Evolutionary conservation across 1,284 basidiomycete species (phyloP).

Genomic region (Coniferiporia sulphurascens): DNA sequence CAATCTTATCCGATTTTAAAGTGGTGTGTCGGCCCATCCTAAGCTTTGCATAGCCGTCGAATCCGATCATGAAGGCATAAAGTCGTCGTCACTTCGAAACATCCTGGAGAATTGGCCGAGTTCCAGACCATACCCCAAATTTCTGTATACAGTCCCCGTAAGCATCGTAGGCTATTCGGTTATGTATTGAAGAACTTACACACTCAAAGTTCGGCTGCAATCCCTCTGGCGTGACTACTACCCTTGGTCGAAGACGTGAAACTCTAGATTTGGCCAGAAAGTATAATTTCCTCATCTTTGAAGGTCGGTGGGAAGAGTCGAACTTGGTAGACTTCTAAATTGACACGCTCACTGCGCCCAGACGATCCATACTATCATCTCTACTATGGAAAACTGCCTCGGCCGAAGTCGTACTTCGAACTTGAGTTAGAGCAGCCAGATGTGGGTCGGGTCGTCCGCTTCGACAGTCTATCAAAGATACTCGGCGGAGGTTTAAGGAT

Average conservation of each 20-base stretch:
- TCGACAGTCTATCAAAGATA: slow-evolving; percentile 88
- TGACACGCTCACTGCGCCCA: slow-evolving; percentile 23
- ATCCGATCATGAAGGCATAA: slow-evolving; percentile 78
- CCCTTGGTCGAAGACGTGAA: slow-evolving; percentile 70
- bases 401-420: slow-evolving; percentile 72
- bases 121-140: slow-evolving; percentile 69
- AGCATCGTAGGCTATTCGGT: slow-evolving; percentile 23
- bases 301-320: slow-evolving; percentile 47
- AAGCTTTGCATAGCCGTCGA: slow-evolving; percentile 54
- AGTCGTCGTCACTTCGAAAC: slow-evolving; percentile 54
- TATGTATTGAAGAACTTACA: neutral
- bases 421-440: slow-evolving; percentile 57
- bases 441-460: slow-evolving; percentile 74
- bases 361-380: slow-evolving; percentile 79
- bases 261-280: slow-evolving; percentile 72
- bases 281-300: slow-evolving; percentile 79
- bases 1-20: too few species aligned
- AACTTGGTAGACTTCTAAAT: neutral
- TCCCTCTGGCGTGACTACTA: slow-evolving; percentile 77
- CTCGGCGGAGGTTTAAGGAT: slow-evolving; percentile 77
- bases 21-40: too few species aligned
- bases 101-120: slow-evolving; percentile 75
- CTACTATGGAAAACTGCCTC: slow-evolving; percentile 62
- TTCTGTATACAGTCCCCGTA: slow-evolving; percentile 81
- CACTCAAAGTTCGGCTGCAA: slow-evolving; percentile 69